Base-by-base conservation (phyloP, 75 land plant species). In the Picea sitchensis region DNA sequence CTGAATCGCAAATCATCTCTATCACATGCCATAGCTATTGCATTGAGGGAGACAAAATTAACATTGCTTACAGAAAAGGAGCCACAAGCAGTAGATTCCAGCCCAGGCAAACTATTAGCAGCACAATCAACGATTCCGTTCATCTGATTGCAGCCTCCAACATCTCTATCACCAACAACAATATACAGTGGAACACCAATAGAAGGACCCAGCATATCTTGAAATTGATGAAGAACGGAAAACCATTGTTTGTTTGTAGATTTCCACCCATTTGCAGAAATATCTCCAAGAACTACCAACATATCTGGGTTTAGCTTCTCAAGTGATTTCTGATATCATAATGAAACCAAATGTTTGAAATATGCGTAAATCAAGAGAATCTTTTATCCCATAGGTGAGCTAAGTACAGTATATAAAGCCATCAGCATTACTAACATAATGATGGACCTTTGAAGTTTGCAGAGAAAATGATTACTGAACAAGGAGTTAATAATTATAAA, bases 261-360 rank as follows among this genome's bases (percentile, higher is more conserved):
- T 58, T 86, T 79, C 34, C 81, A 83, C 12, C 94, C 92, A 23
- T 69, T 81, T 32, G 86, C 90, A 3, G 94, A 90, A 31, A 92
- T 31, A 72, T 92, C 94, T 58, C 94, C 94, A 54, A 92, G 77
- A 30, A 92, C 88, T 21, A 90, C 63, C 65, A 92, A 82, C 83
- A 86, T 84, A 61, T 92, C 87, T 18, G 94, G 94, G 44, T 81
- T 82, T 82, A 92, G 79, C 59, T 34, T 83, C 56, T 67, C 57
- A 69, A 82, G 80, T 2, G 92, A 88, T 76, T 82, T 90, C 92
- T 91, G 89, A 14, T 32, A 65, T 65, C 69, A 65, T 64, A 61
- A 32, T 32, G 69, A 32, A 65, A 17, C 3, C 31, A 65, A 65
- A 5, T 31, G 15, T 34, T 65, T 51, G 56, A 51, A 17, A 30